These are phyloP conservation scores for Wickerhamiella cacticola DNA, from an alignment of 805 yeast genomes.

Conservation along the genomic window DNA sequence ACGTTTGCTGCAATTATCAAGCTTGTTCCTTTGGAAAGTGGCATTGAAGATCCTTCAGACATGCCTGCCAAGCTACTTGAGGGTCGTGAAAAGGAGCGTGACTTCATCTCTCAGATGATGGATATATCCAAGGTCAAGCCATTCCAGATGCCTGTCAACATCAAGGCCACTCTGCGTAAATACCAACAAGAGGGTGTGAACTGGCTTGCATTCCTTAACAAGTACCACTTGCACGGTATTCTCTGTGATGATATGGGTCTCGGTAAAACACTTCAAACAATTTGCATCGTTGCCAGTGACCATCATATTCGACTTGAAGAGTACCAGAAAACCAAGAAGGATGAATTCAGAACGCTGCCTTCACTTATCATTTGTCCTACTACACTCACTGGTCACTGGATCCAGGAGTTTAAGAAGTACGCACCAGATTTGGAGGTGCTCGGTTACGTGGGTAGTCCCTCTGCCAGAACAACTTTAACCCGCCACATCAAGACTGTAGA, in stretches of 20 bases:
- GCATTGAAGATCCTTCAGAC: constrained; percentile 89
- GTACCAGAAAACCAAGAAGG: constrained; percentile 43
- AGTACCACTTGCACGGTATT: constrained; percentile 92
- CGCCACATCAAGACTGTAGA: constrained; percentile 47
- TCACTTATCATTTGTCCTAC: constrained; percentile 92
- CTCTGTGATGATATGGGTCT: constrained; percentile 99
- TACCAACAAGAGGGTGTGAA: constrained; percentile 98
- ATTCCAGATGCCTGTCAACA: constrained; percentile 78
- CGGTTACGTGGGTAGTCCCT: constrained; percentile 91
- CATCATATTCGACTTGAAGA: constrained; percentile 74
- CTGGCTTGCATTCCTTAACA: constrained; percentile 92
- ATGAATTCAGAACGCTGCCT: constrained; percentile 65
- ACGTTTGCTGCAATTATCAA: constrained; percentile 94
- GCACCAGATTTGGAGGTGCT: constrained; percentile 74
- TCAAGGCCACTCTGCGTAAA: constrained; percentile 82
- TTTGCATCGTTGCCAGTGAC: constrained; percentile 93
- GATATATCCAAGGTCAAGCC: constrained; percentile 84
- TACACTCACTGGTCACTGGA: constrained; percentile 98
- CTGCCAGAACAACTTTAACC: constrained; percentile 48
- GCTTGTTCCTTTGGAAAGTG: constrained; percentile 92
- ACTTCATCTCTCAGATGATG: constrained; percentile 94
- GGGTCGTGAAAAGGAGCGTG: constrained; percentile 89
- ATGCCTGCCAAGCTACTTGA: constrained; percentile 71
- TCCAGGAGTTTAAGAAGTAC: constrained; percentile 80
- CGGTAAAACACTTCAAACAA: constrained; percentile 93